Evolutionary conservation across 2,329 filamentous ascomycete genomes (phyloP), one percentile per base, ranked within the genome.

Genomic region (Coniochaeta sp.): DNA sequence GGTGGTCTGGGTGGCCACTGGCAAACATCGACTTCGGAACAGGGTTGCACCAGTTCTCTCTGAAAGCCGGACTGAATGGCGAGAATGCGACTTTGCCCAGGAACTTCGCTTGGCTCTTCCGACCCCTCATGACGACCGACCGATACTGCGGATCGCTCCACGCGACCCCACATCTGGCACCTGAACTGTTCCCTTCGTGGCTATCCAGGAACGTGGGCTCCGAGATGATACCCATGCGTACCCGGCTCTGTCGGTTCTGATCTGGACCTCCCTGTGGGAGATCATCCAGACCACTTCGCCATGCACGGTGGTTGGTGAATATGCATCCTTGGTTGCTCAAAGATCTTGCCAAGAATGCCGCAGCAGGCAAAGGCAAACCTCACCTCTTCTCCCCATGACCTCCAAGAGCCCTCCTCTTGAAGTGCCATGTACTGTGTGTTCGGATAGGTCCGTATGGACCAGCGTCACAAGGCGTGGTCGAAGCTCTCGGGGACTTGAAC

Each of bases 181-280:
- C 63, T 62, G 64, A 63, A 61, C 64, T 61, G 60, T 70, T 68
- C 69, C 67, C 38, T 63, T 68, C 65, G 60, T 33, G 68, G 66
- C 63, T 60, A 67, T 64, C 62, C 63, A 68, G 69, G 69, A 70
- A 70, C 67, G 64, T 67, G 65, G 64, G 62, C 63, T 70, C 68
- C 68, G 68, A 69, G 62, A 67, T 67, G 64, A 34, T 34, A 57
- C 34, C 26, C 43, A 36, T 57, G 54, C 54, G n/a, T 19, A 17
- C 2, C 54, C 54, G 31, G 54, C 31, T 52, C 26, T 17, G 17
- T 52, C 47, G 47, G 24, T 52, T 52, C 47, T 26, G 38, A 47
- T 47, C 43, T 16, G 47, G 31, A 52, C 47, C 47, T 31, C 24
- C 24, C 31, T 28, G 26, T 52, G 22, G 47, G 26, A 28, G 47